These are phyloP conservation scores for Tetraselmis striata DNA, from an alignment of 139 green algal species.

Conservation along the genomic window DNA sequence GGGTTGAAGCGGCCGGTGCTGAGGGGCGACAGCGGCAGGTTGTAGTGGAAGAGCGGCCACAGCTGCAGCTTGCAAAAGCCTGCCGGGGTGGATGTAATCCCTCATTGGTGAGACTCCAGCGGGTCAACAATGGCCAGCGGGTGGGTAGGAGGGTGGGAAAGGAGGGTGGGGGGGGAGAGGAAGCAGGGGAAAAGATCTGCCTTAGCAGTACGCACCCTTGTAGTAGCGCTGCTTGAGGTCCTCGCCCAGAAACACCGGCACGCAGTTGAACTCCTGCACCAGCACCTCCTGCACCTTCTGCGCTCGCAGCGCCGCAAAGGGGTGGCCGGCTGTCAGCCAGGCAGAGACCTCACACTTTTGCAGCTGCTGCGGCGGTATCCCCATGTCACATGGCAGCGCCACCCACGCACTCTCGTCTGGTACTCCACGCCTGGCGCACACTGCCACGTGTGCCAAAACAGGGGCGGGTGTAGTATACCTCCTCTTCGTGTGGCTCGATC, in stretches of 20 bases:
- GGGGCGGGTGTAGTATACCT: too few species aligned
- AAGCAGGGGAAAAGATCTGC: too few species aligned
- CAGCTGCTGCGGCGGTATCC: neutral
- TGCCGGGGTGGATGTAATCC: too few species aligned
- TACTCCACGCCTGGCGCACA: too few species aligned
- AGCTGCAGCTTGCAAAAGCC: conserved; percentile 98
- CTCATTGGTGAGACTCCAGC: too few species aligned
- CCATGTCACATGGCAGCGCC: neutral
- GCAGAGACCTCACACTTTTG: neutral
- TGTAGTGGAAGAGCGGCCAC: conserved; percentile 98
- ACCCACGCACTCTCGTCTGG: neutral
- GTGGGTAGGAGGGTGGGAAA: too few species aligned
- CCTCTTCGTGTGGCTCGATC: conserved; percentile 69
- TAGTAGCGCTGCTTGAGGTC: conserved; percentile 87
- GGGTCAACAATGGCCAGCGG: too few species aligned
- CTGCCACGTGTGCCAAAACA: too few species aligned
- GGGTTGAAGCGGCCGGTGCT: conserved; percentile 72
- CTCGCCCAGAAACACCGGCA: conserved; percentile 82
- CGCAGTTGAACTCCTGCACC: conserved; percentile 67
- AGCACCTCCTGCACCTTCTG: conserved; percentile 66
- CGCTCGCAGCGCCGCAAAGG: neutral
- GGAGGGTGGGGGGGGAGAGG: too few species aligned
- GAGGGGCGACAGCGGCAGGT: conserved; percentile 77
- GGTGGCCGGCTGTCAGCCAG: neutral
- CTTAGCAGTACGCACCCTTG: conserved; percentile 79